These are phyloP conservation scores for Botrytis deweyae DNA, from an alignment of 2,329 filamentous ascomycete genomes.

Conservation along the genomic window DNA sequence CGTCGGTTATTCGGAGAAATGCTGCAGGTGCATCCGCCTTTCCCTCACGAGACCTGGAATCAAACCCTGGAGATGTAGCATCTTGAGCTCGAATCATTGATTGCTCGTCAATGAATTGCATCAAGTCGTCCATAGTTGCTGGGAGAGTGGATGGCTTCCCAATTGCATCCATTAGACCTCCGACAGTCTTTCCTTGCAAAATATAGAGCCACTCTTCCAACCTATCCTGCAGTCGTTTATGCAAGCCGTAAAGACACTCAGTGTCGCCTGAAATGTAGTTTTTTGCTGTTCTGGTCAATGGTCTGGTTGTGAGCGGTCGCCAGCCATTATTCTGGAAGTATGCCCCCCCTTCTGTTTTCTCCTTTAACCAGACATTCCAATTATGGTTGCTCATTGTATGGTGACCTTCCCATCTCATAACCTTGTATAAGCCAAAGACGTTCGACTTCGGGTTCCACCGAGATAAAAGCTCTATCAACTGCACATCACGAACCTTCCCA, in stretches of 20 bases:
- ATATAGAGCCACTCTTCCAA: background rate
- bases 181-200: background rate
- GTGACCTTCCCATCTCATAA: background rate
- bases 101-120: conserved; percentile 6
- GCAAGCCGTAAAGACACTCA: background rate
- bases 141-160: background rate
- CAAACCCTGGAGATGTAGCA: background rate
- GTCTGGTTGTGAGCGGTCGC: background rate
- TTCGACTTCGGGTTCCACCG: background rate
- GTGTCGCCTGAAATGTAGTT: conserved; percentile 5
- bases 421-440: background rate
- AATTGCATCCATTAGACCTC: background rate
- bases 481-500: background rate
- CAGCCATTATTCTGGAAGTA: background rate
- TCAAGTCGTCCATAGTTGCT: background rate
- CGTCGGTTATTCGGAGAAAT: background rate
- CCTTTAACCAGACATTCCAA: background rate
- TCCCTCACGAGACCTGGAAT: too few species aligned
- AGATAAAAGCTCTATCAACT: conserved; percentile 5
- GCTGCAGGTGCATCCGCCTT: background rate
- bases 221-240: background rate
- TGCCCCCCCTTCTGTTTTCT: background rate
- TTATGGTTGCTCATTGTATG: background rate
- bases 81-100: background rate
- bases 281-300: background rate